phyloP scores from a whole-genome alignment of 2,329 filamentous ascomycete genomes.

The Fonsecaea monophora region DNA sequence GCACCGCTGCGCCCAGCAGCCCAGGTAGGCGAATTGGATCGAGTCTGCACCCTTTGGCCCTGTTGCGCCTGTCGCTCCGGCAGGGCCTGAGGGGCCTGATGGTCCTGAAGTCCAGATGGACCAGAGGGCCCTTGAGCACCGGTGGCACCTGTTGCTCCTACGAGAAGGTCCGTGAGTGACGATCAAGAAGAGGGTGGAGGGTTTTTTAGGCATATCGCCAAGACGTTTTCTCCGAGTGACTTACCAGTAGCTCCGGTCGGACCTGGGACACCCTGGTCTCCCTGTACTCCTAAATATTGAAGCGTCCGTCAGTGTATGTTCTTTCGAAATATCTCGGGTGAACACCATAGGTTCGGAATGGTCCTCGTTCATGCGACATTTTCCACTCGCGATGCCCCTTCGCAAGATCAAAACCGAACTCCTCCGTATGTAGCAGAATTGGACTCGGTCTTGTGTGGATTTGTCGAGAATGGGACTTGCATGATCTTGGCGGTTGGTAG shows the following conservation, averaged over 20 bases:
- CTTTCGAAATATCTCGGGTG: neutral
- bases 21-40: conserved; percentile 28
- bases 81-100: conserved; percentile 3
- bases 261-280: neutral
- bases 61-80: conserved; percentile 7
- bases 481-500: neutral
- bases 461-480: neutral
- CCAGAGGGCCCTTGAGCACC: conserved; percentile 10
- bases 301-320: neutral
- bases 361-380: neutral
- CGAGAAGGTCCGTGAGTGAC: neutral
- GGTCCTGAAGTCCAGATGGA: conserved; percentile 6
- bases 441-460: neutral
- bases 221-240: neutral
- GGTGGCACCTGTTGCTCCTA: neutral
- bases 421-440: neutral
- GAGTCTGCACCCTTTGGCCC: conserved; percentile 5
- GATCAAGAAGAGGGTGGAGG: neutral
- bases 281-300: neutral
- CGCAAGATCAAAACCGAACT: neutral
- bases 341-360: no score
- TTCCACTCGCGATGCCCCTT: neutral
- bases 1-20: conserved; percentile 31
- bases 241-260: conserved; percentile 10
- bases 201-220: neutral